These are phyloP conservation scores for Cylindrodendrum hubeiense DNA, from an alignment of 2,329 filamentous ascomycete species.

Conservation along the genomic window DNA sequence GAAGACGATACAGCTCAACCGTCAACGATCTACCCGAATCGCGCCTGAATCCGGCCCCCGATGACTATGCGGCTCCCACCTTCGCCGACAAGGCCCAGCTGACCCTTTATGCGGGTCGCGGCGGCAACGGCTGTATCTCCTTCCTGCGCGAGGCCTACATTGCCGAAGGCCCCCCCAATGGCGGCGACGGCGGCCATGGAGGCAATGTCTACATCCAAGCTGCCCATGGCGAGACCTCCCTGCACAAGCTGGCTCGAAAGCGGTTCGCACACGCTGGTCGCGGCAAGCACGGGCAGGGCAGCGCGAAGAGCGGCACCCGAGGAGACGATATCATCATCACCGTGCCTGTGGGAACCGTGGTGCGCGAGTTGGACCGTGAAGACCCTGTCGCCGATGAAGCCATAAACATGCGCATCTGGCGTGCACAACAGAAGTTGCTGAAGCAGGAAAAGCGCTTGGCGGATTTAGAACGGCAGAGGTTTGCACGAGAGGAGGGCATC, in stretches of 20 bases:
- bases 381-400: constrained; percentile 81
- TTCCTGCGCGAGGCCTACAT: constrained; percentile 94
- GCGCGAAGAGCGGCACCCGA: constrained; percentile 78
- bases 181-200: constrained; percentile 92
- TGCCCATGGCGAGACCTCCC: constrained; percentile 87
- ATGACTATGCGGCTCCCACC: constrained; percentile 84
- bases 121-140: constrained; percentile 93
- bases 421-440: constrained; percentile 48
- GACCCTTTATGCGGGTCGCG: constrained; percentile 81
- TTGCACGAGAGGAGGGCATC: constrained; percentile 14
- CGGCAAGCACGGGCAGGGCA: constrained; percentile 84
- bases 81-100: constrained; percentile 91
- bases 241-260: constrained; percentile 89
- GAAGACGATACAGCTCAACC: constrained; percentile 44
- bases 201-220: constrained; percentile 97
- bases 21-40: constrained; percentile 58
- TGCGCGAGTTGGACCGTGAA: constrained; percentile 82
- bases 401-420: constrained; percentile 49
- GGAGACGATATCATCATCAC: constrained; percentile 90
- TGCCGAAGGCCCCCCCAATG: constrained; percentile 90
- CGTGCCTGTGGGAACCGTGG: constrained; percentile 92
- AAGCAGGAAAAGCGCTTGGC: constrained; percentile 48
- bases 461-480: constrained; percentile 48
- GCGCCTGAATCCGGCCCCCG: constrained; percentile 83
- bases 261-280: constrained; percentile 80